Evolutionary conservation across 306 rosid species (phyloP), one percentile per base, ranked within the genome.

Genomic region (Citrullus colocynthis): DNA sequence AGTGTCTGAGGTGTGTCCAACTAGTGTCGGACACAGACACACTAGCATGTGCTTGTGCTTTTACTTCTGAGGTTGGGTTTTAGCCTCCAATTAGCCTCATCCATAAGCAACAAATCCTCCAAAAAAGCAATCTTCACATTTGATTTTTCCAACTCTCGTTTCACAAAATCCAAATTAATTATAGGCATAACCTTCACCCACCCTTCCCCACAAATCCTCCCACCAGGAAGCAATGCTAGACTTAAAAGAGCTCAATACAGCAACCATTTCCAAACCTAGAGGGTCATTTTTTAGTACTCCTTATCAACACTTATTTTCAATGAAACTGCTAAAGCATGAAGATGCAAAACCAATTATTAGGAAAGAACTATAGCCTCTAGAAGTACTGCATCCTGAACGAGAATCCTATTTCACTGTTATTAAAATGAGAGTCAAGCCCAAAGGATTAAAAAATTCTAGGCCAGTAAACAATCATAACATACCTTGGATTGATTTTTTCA

Each of bases 401-500:
- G 13, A 72, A 72, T 72, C 42, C 1, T 6, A 72, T 49, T 48
- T 32, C 20, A 1, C 36, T 48, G n/a, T 32, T 52, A 74, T 74
- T 17, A 74, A 51, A 51, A 74, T 52, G 48, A 74, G 32, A 28
- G 28, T 30, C 16, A 48, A 71, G 76, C 58, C 21, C 41, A 48
- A 71, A 71, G 41, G 48, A 71, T 0, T 14, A 71, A 24, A 30
- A 48, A 6, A 48, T 24, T 48, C 56, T 21, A n/a, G 56, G 69
- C 77, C 81, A 66, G 54, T 41, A 42, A 72, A 80, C 51, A 76
- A 82, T 69, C 44, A 55, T 39, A 48, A 81, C 85, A 59, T 75
- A 91, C 98, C 99, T 90, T 52, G 94, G 97, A 82, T 95, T 95
- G 66, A 95, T 83, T 80, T 93, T 91, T 82, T 95, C 99, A 69